Evolutionary conservation across 164 flowering plant species (phyloP).

Genomic region (Echeveria elegans): DNA sequence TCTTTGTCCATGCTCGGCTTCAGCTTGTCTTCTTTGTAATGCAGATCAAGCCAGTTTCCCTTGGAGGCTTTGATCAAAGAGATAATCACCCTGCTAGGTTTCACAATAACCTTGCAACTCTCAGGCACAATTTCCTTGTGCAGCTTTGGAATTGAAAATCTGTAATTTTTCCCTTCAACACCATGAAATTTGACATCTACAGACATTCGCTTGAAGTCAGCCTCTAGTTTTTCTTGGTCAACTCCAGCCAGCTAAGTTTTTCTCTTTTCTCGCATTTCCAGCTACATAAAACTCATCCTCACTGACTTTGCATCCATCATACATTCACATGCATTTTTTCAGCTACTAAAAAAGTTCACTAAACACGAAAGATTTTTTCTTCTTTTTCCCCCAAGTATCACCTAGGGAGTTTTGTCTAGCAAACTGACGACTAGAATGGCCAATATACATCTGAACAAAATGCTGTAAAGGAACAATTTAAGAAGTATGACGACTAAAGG

Average conservation of each 20-base stretch:
- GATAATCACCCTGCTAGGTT: slow-evolving; percentile 61
- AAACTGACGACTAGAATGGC: too few relatives aligned
- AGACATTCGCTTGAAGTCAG: neutral
- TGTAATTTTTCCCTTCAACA: neutral
- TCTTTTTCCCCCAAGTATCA: too few relatives aligned
- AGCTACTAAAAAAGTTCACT: neutral
- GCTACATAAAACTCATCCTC: neutral
- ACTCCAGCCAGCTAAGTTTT: neutral
- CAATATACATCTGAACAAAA: neutral
- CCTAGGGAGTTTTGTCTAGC: too few relatives aligned
- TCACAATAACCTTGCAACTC: slow-evolving; percentile 63
- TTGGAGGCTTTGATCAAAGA: slow-evolving; percentile 64
- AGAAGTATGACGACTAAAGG: neutral
- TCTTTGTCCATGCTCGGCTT: slow-evolving; percentile 67
- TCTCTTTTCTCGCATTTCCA: neutral
- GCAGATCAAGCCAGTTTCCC: slow-evolving; percentile 83
- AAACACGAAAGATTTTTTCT: too few relatives aligned
- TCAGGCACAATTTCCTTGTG: slow-evolving; percentile 71
- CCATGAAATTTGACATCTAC: neutral
- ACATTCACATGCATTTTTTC: neutral
- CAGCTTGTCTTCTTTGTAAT: slow-evolving; percentile 84
- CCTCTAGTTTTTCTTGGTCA: neutral
- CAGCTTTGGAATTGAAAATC: slow-evolving; percentile 5
- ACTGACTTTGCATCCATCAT: too few relatives aligned
- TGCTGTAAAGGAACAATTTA: neutral